Evolutionary conservation across 164 flowering plant genomes (phyloP), one percentile per base, ranked within the genome.

Genomic region (Hamamelis virginiana): DNA sequence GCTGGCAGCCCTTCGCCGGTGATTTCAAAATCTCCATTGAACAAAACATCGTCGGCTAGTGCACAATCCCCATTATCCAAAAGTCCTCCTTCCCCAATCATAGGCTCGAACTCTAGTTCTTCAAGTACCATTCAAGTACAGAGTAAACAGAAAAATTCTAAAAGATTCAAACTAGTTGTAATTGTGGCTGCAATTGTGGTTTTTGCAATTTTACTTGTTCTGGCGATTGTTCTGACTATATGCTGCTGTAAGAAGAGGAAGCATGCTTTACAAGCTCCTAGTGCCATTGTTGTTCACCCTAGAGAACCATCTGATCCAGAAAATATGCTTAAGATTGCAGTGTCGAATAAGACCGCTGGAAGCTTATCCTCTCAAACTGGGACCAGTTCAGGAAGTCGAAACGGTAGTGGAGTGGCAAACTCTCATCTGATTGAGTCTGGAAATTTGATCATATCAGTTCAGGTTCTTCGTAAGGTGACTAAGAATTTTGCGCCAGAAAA

Each of bases 381-480:
- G 18, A 74, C 73, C 59, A 77, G 79, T 68, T 68, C 84, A 23
- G 75, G 61, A 47, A 85, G 87, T 74, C 72, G 60, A 68, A 38
- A 16, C 43, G 80, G 85, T 55, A 71, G 75, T 41, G 77, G 74
- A 55, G 44, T 64, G 23, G 75, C 48, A 22, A 71, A 71, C 28
- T 76, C 86, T 18, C 89, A 77, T 56, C 60, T 68, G 22, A 61
- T 88, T 50, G 91, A 87, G 66, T 68, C 83, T 38, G 88, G 91
- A 22, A 88, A 83, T 62, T 62, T 88, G 41, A 66, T 83, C 59
- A 84, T 89, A 57, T 85, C 91, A 4, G 85, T 91, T 60, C 91
- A 86, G 71, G 83, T 84, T 67, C 90, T 91, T 38, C 80, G 90
- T 23, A 80, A 86, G 53, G 91, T 83, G 67, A 91, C 92, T 41